A percentile compares a stretch with the other conserved stretches of the same genome.
Evolutionary conservation across 2,329 filamentous ascomycete genomes (phyloP).

Genomic region (Aspergillus sp.): DNA sequence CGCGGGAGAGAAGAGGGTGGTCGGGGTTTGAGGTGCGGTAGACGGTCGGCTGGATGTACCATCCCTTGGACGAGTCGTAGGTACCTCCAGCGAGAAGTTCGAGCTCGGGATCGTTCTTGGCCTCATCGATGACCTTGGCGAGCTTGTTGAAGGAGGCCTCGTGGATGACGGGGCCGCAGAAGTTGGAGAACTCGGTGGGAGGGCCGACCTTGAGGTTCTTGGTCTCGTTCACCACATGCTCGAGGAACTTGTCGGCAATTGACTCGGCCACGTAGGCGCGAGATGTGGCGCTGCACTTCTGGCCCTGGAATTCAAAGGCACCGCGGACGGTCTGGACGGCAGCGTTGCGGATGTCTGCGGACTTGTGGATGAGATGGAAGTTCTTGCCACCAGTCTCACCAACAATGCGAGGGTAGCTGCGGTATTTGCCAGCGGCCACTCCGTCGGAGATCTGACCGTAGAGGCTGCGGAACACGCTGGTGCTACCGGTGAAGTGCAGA

Average conservation of each 20-base stretch:
- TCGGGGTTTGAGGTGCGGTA: conserved; percentile 74
- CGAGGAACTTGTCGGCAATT: conserved; percentile 72
- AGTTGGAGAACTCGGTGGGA: conserved; percentile 73
- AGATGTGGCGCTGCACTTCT: conserved; percentile 88
- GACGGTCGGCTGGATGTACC: conserved; percentile 82
- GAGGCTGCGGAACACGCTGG: conserved; percentile 83
- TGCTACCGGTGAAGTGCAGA: conserved; percentile 95
- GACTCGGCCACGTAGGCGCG: conserved; percentile 78
- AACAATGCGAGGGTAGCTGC: conserved; percentile 83
- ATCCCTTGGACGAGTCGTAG: conserved; percentile 78
- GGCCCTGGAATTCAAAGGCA: conserved; percentile 88
- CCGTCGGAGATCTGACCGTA: conserved; percentile 85
- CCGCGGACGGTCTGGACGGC: conserved; percentile 81
- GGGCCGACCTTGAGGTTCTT: conserved; percentile 72
- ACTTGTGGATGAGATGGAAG: conserved; percentile 81
- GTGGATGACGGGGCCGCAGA: conserved; percentile 88
- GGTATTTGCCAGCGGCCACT: conserved; percentile 80
- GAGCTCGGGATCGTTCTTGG: conserved; percentile 75
- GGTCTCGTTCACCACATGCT: conserved; percentile 69
- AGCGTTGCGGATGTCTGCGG: conserved; percentile 78
- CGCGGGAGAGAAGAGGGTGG: conserved; percentile 74
- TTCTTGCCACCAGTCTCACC: conserved; percentile 94
- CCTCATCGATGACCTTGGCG: conserved; percentile 73
- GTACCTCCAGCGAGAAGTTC: conserved; percentile 75
- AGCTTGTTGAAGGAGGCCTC: conserved; percentile 80